phyloP scores from a whole-genome alignment of 2,329 filamentous ascomycete genomes.

The Penicillium palitans region DNA sequence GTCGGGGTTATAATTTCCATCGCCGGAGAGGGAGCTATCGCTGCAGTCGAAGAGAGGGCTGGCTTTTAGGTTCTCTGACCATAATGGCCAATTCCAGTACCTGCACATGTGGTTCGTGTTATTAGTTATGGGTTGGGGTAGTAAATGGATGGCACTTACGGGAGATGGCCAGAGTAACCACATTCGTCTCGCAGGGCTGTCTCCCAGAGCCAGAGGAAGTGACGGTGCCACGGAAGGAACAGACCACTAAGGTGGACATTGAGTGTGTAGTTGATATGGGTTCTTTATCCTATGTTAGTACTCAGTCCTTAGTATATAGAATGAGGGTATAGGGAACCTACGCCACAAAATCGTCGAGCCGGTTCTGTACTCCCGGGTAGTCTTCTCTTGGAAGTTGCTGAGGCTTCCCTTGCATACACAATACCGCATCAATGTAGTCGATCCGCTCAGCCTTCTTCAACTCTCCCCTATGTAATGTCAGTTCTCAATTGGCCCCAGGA shows the following conservation, averaged over 20 bases:
- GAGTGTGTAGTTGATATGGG: slow-evolving; percentile 32
- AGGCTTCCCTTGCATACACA: slow-evolving; percentile 24
- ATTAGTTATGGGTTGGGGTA: not conserved
- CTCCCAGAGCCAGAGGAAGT: slow-evolving; percentile 34
- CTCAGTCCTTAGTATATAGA: not conserved
- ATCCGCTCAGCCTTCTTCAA: slow-evolving; percentile 20
- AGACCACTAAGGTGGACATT: slow-evolving; percentile 25
- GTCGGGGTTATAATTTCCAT: slow-evolving; percentile 40
- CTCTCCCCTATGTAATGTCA: slow-evolving; percentile 19
- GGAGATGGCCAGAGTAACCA: slow-evolving; percentile 35
- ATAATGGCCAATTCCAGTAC: slow-evolving; percentile 51
- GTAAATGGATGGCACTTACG: slow-evolving; percentile 9
- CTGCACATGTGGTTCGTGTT: slow-evolving; percentile 11
- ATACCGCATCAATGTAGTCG: slow-evolving; percentile 28
- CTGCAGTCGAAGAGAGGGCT: slow-evolving; percentile 53
- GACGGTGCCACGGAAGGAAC: slow-evolving; percentile 37
- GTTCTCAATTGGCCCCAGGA: not conserved
- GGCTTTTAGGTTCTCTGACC: slow-evolving; percentile 36
- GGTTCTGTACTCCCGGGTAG: slow-evolving; percentile 28
- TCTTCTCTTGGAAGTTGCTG: slow-evolving; percentile 19
- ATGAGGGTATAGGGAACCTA: slow-evolving; percentile 9
- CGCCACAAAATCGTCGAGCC: slow-evolving; percentile 34
- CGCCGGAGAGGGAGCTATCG: slow-evolving; percentile 46
- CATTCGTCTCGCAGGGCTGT: slow-evolving; percentile 34
- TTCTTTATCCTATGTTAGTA: not conserved